Conservation (phyloP, 1,284 basidiomycete species). For the Sanghuangporus sanghuang region DNA sequence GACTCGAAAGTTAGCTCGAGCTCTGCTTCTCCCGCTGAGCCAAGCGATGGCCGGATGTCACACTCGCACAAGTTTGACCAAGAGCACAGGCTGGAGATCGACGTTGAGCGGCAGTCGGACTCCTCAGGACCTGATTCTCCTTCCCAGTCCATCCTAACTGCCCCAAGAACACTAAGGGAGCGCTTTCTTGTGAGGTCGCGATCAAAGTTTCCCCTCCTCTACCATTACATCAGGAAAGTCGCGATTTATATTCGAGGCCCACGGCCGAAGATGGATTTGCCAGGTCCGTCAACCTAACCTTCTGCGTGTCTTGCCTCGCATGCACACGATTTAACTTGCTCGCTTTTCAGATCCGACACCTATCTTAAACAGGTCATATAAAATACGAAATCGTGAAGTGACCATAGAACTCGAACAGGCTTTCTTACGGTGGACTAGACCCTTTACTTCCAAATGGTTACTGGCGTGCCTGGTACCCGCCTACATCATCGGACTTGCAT, state of each 20-base stretch:
- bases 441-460: constrained; percentile 47
- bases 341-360: constrained; percentile 44
- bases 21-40: not conserved
- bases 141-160: not conserved
- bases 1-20: not conserved
- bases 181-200: not conserved
- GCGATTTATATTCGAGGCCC: constrained; percentile 52
- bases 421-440: constrained; percentile 44
- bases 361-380: constrained; percentile 42
- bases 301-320: not conserved
- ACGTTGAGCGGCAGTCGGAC: not conserved
- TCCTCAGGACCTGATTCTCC: not conserved
- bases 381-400: constrained; percentile 31
- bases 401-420: constrained; percentile 47
- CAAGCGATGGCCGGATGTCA: not conserved
- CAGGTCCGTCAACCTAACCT: constrained; percentile 35
- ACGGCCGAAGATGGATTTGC: constrained; percentile 47
- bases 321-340: not conserved
- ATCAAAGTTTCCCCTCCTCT: constrained; percentile 14
- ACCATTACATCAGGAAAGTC: constrained; percentile 24
- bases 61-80: constrained; percentile 5
- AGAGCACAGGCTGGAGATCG: constrained; percentile 3
- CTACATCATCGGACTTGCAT: constrained; percentile 70
- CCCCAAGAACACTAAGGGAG: constrained; percentile 1
- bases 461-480: constrained; percentile 49